Evolutionary conservation across 139 green algal species (phyloP).

Genomic region (Coelastrella sp.): DNA sequence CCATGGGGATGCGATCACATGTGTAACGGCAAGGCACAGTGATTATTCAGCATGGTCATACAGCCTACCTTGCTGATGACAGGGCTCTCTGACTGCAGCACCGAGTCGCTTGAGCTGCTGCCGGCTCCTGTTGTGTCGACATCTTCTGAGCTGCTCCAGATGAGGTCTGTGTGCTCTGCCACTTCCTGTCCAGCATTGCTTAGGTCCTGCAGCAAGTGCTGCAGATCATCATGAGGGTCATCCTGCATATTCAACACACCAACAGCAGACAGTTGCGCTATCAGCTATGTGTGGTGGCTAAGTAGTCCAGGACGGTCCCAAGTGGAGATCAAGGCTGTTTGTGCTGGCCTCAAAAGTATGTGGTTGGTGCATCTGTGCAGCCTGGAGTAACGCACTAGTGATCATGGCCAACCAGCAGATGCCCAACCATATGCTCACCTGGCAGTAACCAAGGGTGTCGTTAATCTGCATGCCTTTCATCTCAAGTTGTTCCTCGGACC

Average conservation of each 20-base stretch:
- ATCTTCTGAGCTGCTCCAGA: slow-evolving; percentile 41
- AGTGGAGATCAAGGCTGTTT: neutral
- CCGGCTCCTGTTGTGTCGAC: neutral
- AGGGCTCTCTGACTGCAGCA: slow-evolving; percentile 32
- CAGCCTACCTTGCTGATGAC: slow-evolving; percentile 17
- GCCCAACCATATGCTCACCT: neutral
- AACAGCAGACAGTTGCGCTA: neutral
- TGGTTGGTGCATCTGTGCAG: too few relatives aligned
- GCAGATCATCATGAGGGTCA: slow-evolving; percentile 23
- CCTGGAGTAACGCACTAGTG: neutral
- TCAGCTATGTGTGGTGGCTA: neutral
- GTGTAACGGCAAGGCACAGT: neutral
- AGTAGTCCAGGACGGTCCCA: neutral
- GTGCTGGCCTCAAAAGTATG: too few relatives aligned
- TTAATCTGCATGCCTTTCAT: neutral
- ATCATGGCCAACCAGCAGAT: neutral
- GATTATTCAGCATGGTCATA: neutral
- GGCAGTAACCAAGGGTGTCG: slow-evolving; percentile 31
- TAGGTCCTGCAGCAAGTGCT: slow-evolving; percentile 30
- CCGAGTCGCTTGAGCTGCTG: slow-evolving; percentile 37
- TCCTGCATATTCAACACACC: neutral
- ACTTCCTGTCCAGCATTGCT: neutral
- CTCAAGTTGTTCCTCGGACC: neutral
- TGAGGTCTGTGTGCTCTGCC: slow-evolving; percentile 16
- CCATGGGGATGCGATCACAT: too few relatives aligned